Evolutionary conservation across 805 yeast genomes (phyloP).

Genomic region (Wickerhamomyces bisporus): DNA sequence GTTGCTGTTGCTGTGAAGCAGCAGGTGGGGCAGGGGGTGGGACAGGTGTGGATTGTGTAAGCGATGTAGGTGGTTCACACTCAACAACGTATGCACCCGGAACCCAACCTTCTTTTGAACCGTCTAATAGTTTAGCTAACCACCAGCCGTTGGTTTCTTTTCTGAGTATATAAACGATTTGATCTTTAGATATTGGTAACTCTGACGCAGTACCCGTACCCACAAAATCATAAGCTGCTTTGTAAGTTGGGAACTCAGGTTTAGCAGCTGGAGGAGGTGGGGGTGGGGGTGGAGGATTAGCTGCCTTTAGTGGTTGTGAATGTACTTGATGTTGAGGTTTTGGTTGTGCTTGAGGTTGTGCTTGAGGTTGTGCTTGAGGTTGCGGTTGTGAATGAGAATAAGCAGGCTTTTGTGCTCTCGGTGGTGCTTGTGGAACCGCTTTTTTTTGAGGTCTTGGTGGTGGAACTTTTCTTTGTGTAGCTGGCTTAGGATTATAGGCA

Average conservation of each 20-base stretch:
- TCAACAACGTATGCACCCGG: constrained; percentile 86
- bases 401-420: constrained; percentile 40
- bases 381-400: constrained; percentile 35
- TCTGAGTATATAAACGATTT: constrained; percentile 63
- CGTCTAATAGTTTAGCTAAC: constrained; percentile 73
- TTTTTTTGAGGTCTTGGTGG: constrained; percentile 26
- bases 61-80: constrained; percentile 41
- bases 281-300: constrained; percentile 73
- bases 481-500: constrained; percentile 24
- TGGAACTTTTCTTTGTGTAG: constrained; percentile 18
- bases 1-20: constrained; percentile 30
- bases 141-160: constrained; percentile 93
- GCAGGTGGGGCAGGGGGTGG: constrained; percentile 38
- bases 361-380: constrained; percentile 70
- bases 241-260: constrained; percentile 71
- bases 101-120: constrained; percentile 89
- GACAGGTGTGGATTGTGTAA: constrained; percentile 31
- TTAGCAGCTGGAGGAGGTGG: constrained; percentile 58
- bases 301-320: constrained; percentile 31
- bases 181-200: constrained; percentile 72
- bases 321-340: constrained; percentile 28
- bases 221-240: constrained; percentile 83
- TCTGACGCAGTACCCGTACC: constrained; percentile 83
- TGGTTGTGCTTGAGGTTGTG: constrained; percentile 71
- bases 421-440: constrained; percentile 21